Evolutionary conservation across 2,329 filamentous ascomycete species (phyloP).

Genomic region (Aulographum hederae): DNA sequence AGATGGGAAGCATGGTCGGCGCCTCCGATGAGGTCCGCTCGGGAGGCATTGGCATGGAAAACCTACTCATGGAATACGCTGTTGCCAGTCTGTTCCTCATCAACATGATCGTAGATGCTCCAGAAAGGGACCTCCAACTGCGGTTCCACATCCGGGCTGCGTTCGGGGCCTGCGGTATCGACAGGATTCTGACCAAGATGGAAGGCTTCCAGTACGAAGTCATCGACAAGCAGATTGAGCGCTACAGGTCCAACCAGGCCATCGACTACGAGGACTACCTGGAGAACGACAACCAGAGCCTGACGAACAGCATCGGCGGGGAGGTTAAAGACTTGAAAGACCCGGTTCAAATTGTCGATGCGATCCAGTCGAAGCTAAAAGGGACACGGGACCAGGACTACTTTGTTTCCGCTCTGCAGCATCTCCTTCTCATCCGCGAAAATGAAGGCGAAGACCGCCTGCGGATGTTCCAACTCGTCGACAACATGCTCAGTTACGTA

Average conservation of each 20-base stretch:
- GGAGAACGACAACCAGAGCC: constrained; percentile 75
- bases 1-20: constrained; percentile 95
- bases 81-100: constrained; percentile 86
- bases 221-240: constrained; percentile 95
- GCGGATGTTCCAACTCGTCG: constrained; percentile 92
- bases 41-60: constrained; percentile 96
- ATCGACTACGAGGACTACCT: constrained; percentile 98
- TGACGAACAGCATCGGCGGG: constrained; percentile 71
- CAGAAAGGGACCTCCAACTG: constrained; percentile 73
- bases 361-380: constrained; percentile 68
- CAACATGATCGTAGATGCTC: constrained; percentile 91
- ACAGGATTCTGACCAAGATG: constrained; percentile 90
- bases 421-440: constrained; percentile 80
- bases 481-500: constrained; percentile 97
- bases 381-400: constrained; percentile 84
- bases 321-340: constrained; percentile 87
- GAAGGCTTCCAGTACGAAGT: constrained; percentile 95
- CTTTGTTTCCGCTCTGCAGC: constrained; percentile 87
- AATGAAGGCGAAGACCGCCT: constrained; percentile 83
- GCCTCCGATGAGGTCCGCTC: constrained; percentile 92
- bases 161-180: constrained; percentile 90
- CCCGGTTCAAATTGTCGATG: constrained; percentile 82
- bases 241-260: constrained; percentile 81
- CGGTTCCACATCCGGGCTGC: constrained; percentile 89
- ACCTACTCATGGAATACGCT: constrained; percentile 96